Conservation (phyloP, 768 basidiomycete species). For the Boletus reticuloceps region DNA sequence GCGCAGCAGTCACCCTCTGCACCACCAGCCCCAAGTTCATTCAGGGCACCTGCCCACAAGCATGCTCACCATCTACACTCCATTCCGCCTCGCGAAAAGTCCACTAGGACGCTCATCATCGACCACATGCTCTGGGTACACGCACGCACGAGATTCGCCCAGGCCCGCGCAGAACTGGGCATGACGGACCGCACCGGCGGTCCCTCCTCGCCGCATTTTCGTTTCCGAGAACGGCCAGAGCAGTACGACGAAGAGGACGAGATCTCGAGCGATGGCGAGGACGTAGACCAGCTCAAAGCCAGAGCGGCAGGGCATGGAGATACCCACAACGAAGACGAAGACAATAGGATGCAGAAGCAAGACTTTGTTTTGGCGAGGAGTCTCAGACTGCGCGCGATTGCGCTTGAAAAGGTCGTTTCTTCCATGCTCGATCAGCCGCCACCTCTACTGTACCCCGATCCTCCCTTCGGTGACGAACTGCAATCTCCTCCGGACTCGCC, state of each 20-base stretch:
- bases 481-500: constrained; percentile 54
- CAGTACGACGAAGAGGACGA: constrained; percentile 77
- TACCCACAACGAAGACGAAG: constrained; percentile 56
- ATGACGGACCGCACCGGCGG: constrained; percentile 83
- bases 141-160: constrained; percentile 74
- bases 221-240: constrained; percentile 68
- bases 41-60: constrained; percentile 77
- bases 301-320: constrained; percentile 50
- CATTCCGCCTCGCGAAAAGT: constrained; percentile 85
- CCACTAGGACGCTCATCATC: constrained; percentile 83
- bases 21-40: constrained; percentile 29
- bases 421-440: constrained; percentile 83
- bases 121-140: constrained; percentile 89
- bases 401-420: constrained; percentile 77
- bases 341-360: constrained; percentile 52
- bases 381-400: constrained; percentile 72
- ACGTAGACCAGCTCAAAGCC: constrained; percentile 41
- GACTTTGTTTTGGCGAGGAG: constrained; percentile 60
- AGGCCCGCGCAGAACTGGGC: constrained; percentile 80
- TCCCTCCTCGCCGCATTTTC: constrained; percentile 54
- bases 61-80: constrained; percentile 87
- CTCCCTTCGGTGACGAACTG: constrained; percentile 45
- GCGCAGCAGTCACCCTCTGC: constrained; percentile 15
- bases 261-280: constrained; percentile 61
- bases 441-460: constrained; percentile 53